phyloP scores from a whole-genome alignment of 768 basidiomycete species.

The Boletales sp. region DNA sequence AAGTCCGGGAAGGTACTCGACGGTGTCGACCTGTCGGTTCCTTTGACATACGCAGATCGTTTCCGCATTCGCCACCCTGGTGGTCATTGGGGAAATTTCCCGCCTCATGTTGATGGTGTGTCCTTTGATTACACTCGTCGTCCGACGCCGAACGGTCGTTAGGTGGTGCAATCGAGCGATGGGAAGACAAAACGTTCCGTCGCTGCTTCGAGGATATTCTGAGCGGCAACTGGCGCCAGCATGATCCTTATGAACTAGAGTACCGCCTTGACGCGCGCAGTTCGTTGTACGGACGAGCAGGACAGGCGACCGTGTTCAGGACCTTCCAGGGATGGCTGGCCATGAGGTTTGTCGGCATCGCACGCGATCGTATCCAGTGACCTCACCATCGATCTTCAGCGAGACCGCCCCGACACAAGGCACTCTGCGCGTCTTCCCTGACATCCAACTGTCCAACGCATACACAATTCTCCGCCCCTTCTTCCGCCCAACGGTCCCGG shows the following conservation, averaged over 20 bases:
- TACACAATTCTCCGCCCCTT: conserved; percentile 76
- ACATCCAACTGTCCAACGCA: conserved; percentile 61
- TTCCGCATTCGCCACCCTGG: conserved; percentile 74
- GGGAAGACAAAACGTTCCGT: conserved; percentile 61
- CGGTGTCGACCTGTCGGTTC: conserved; percentile 57
- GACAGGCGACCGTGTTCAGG: conserved; percentile 51
- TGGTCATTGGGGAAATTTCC: conserved; percentile 48
- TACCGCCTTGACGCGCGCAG: conserved; percentile 56
- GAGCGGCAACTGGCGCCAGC: conserved; percentile 55
- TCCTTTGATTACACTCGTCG: conserved; percentile 20
- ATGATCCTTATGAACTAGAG: conserved; percentile 65
- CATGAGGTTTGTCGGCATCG: conserved; percentile 44
- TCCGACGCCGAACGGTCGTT: neutral
- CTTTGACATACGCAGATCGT: conserved; percentile 69
- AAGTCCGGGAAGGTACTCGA: conserved; percentile 37
- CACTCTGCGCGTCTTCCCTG: conserved; percentile 65
- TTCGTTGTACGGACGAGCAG: conserved; percentile 58
- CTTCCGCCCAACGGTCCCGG: conserved; percentile 51
- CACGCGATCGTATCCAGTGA: neutral
- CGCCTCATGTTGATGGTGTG: conserved; percentile 51
- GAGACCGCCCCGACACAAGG: conserved; percentile 69
- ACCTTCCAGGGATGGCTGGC: conserved; percentile 81
- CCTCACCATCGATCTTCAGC: conserved; percentile 25
- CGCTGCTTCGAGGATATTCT: conserved; percentile 62
- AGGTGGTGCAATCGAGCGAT: conserved; percentile 75